Evolutionary conservation across 148 eudicot genomes (phyloP).

Genomic region (Rhododendron henanense): DNA sequence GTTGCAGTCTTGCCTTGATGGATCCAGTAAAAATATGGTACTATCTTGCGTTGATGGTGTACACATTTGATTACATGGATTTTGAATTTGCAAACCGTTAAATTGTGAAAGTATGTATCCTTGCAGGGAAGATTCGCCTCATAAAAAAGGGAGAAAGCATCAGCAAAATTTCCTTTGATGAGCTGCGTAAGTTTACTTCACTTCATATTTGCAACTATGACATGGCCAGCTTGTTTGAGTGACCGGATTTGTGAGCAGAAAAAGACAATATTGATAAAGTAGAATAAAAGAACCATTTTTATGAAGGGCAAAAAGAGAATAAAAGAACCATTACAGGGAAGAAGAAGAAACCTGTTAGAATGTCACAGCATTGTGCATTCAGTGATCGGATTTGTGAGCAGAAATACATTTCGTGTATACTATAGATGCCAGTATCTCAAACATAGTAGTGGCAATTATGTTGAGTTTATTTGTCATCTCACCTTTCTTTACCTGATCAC

Average conservation of each 20-base stretch:
- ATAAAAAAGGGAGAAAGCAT: slow-evolving; percentile 59
- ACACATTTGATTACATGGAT: background rate
- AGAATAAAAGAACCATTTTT: background rate
- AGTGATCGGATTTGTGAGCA: background rate
- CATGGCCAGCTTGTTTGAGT: background rate
- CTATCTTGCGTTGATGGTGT: background rate
- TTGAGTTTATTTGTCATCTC: background rate
- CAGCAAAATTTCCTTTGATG: slow-evolving; percentile 61
- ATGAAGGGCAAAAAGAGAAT: background rate
- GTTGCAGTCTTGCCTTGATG: background rate
- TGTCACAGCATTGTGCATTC: background rate
- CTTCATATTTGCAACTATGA: background rate
- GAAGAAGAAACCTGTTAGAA: background rate
- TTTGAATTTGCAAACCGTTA: background rate
- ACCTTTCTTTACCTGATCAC: background rate
- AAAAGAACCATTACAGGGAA: background rate
- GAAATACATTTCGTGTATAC: background rate
- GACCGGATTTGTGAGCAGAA: background rate
- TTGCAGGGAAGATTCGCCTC: slow-evolving; percentile 71
- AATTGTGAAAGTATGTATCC: background rate
- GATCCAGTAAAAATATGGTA: background rate
- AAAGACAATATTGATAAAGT: background rate
- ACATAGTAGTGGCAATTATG: background rate
- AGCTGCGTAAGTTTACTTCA: slow-evolving; percentile 68
- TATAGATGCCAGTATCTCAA: background rate